Evolutionary conservation across 2,329 filamentous ascomycete genomes (phyloP).

Genomic region (Nemania sp.): DNA sequence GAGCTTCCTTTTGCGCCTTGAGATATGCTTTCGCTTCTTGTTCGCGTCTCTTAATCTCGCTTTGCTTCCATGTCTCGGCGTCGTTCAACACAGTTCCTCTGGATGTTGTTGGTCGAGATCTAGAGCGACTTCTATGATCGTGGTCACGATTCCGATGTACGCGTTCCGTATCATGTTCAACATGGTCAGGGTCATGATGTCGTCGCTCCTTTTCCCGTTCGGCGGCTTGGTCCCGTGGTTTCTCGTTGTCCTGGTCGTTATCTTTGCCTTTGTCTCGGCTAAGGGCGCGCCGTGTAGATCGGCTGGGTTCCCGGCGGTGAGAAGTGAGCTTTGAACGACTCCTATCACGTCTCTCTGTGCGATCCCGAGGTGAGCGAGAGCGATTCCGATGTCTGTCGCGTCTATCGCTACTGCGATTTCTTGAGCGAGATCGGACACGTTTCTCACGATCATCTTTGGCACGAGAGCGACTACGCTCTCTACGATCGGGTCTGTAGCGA

Average conservation of each 20-base stretch:
- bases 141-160: slow-evolving; percentile 28
- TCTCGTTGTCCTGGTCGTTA: slow-evolving; percentile 29
- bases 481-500: slow-evolving; percentile 37
- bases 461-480: slow-evolving; percentile 37
- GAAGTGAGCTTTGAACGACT: slow-evolving; percentile 34
- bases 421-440: slow-evolving; percentile 36
- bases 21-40: slow-evolving; percentile 67
- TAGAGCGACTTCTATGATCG: slow-evolving; percentile 46
- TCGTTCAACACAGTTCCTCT: slow-evolving; percentile 49
- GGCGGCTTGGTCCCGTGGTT: slow-evolving; percentile 5
- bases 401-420: slow-evolving; percentile 25
- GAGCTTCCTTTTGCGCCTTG: slow-evolving; percentile 63
- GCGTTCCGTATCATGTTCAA: slow-evolving; percentile 33
- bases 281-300: slow-evolving; percentile 28
- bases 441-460: slow-evolving; percentile 37
- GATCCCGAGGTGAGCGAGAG: slow-evolving; percentile 38
- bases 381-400: slow-evolving; percentile 35
- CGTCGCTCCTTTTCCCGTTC: slow-evolving; percentile 27
- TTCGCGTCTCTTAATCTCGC: slow-evolving; percentile 64
- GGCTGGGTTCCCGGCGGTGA: slow-evolving; percentile 31
- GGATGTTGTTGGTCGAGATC: slow-evolving; percentile 48
- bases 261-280: slow-evolving; percentile 31
- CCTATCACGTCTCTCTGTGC: slow-evolving; percentile 36
- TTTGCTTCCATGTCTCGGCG: slow-evolving; percentile 60
- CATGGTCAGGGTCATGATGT: slow-evolving; percentile 29